Base-by-base conservation (phyloP, 2,329 filamentous ascomycete species). In the Aspergillus nomiae region DNA sequence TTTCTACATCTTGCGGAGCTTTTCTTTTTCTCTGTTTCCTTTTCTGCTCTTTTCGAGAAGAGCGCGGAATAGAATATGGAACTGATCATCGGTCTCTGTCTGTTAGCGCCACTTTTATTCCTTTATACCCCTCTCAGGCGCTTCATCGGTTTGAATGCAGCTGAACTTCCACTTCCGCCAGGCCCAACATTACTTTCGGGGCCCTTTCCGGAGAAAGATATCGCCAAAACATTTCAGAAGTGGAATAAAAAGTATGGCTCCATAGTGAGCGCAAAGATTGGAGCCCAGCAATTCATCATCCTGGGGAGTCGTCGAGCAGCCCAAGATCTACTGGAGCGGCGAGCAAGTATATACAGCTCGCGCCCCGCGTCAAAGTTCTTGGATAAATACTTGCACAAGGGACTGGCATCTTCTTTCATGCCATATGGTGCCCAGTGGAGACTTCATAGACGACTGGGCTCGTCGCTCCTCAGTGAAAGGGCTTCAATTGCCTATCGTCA, bases 381-480 rank as follows among this genome's bases (percentile, higher is more conserved):
- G 21, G 64, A 69, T 10, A 71, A 77, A 28, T 71, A 74, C 36
- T 63, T 76, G 5, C 70, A 71, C n/a, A 69, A 68, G 58, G 78
- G 77, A 26, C 75, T 78, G 6, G 78, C 76, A n/a, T 76, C 84
- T 32, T 72, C 84, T 16, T 80, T 84, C 10, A 80, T 84, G 69
- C 81, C 81, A 0, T 82, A 85, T 70, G 80, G 81, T 38, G 81
- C 82, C 59, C 74, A 77, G 36, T 85, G 82, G 81, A 77, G 74
- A 46, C 66, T 79, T 12, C 72, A 82, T 34, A 74, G 82, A 24
- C 80, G 77, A 55, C 69, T 83, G 19, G 28, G 28, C 32, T 69
- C 80, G 11, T 77, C 79, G 60, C 78, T 83, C 8, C 74, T 85
- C 32, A 83, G 78, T 14, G 78, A 81, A 4, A 77, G 75, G 51